Evolutionary conservation across 257 asterid species (phyloP), one percentile per base, ranked within the genome.

Genomic region (Salvia splendens): DNA sequence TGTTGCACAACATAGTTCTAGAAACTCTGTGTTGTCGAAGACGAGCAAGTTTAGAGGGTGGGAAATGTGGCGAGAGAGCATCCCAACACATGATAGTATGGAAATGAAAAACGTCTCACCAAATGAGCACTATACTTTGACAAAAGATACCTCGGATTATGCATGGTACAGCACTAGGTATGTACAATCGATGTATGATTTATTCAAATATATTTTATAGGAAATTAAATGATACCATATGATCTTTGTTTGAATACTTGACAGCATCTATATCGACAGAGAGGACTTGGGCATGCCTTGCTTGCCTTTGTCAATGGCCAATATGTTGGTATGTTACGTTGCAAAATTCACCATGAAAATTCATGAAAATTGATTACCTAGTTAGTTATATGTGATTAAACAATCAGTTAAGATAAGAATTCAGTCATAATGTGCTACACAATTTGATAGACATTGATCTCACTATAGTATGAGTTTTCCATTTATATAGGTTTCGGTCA

Each of bases 81-180:
- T 88, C 55, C 96, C 99, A 9, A 81, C 41, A 6, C 11, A 7
- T 0, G 4, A 65, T 10, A 79, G 85, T 2, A 59, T 93, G 81
- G 52, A 68, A 8, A 16, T 69, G 3, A 80, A 77, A 71, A 80
- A 65, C 72, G 41, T 40, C 15, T 1, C 68, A 1, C 99, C 99
- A 0, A 68, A 68, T 72, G 99, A 94, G 69, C 55, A 91, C 5
- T 94, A 91, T 40, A 48, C 50, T 62, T 77, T 94, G 40, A 85
- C 87, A 0, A 85, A 45, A 78, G 99, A 94, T 74, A 79, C 76
- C 60, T 66, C 97, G 0, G 97, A 94, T 68, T 91, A 94, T 56
- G 97, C 95, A 5, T 94, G 99, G 97, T 94, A 90, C 74, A 75
- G 85, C 77, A 88, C 95, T n/a, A 84, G 91, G 96, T 89, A 83